Percentiles rank a stretch among this genome's conserved stretches.
Conservation (phyloP, 495 filamentous ascomycete genomes). For the Trichoderma reesei region DNA sequence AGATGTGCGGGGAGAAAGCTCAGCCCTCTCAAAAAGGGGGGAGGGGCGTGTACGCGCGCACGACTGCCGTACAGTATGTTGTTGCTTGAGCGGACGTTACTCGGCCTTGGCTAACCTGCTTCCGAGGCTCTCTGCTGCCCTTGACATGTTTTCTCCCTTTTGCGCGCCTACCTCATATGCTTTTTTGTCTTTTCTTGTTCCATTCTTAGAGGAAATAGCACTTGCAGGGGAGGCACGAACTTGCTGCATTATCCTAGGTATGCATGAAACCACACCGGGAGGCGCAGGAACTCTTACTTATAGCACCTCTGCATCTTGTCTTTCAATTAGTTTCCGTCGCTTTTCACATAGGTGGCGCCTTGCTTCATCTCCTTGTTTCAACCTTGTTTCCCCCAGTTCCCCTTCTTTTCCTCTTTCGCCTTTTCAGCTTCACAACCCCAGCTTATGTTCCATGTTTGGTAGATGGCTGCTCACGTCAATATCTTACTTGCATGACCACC, state of each 20-base stretch:
- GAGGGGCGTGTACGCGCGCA: background rate
- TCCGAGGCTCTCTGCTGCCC: background rate
- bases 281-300: background rate
- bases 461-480: conserved; percentile 1
- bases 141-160: background rate
- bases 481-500: background rate
- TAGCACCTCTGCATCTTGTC: background rate
- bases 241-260: background rate
- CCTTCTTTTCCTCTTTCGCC: conserved; percentile 27
- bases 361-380: conserved; percentile 14
- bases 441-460: conserved; percentile 15
- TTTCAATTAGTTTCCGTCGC: background rate
- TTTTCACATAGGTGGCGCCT: background rate
- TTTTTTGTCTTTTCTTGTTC: background rate
- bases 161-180: background rate
- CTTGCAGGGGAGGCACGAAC: background rate
- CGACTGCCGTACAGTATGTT: background rate
- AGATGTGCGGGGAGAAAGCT: background rate
- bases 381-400: conserved; percentile 13
- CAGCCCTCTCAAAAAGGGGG: background rate
- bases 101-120: background rate
- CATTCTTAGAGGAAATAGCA: background rate
- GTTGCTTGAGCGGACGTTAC: background rate
- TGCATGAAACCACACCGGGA: background rate
- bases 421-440: conserved; percentile 24